These are phyloP conservation scores for Fusarium sp. DNA, from an alignment of 2,329 filamentous ascomycete genomes.

Conservation along the genomic window DNA sequence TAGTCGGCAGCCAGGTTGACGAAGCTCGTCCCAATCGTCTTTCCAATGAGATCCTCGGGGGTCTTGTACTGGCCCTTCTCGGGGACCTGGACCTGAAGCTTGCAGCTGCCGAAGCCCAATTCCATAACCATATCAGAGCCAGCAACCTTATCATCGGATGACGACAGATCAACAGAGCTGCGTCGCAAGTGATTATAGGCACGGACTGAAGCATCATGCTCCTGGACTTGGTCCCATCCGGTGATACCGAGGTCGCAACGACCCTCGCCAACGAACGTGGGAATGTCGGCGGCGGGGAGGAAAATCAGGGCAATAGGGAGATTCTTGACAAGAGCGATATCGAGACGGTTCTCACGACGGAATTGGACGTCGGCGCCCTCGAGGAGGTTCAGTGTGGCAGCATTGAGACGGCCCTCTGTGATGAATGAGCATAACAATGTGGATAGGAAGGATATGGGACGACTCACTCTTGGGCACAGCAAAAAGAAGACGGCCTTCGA, in stretches of 20 bases:
- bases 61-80: slow-evolving; percentile 79
- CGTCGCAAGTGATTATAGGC: slow-evolving; percentile 59
- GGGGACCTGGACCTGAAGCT: slow-evolving; percentile 96
- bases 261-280: slow-evolving; percentile 95
- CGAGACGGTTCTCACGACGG: slow-evolving; percentile 90
- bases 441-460: neutral
- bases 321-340: slow-evolving; percentile 98
- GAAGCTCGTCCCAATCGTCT: slow-evolving; percentile 96
- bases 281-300: slow-evolving; percentile 95
- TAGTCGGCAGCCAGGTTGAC: slow-evolving; percentile 84
- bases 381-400: slow-evolving; percentile 88
- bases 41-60: slow-evolving; percentile 84
- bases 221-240: slow-evolving; percentile 89
- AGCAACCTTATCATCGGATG: slow-evolving; percentile 55
- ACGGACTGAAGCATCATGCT: slow-evolving; percentile 78
- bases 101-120: slow-evolving; percentile 89
- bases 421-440: slow-evolving; percentile 16
- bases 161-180: slow-evolving; percentile 50
- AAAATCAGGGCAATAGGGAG: slow-evolving; percentile 95
- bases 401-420: slow-evolving; percentile 90
- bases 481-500: slow-evolving; percentile 93
- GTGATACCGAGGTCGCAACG: slow-evolving; percentile 95
- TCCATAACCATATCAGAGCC: slow-evolving; percentile 90
- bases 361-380: slow-evolving; percentile 97
- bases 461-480: slow-evolving; percentile 96